Percentiles rank a stretch among this genome's conserved stretches.
Conservation (phyloP, 176 grass and related monocot species). For the Hsuehochloa calcarea region DNA sequence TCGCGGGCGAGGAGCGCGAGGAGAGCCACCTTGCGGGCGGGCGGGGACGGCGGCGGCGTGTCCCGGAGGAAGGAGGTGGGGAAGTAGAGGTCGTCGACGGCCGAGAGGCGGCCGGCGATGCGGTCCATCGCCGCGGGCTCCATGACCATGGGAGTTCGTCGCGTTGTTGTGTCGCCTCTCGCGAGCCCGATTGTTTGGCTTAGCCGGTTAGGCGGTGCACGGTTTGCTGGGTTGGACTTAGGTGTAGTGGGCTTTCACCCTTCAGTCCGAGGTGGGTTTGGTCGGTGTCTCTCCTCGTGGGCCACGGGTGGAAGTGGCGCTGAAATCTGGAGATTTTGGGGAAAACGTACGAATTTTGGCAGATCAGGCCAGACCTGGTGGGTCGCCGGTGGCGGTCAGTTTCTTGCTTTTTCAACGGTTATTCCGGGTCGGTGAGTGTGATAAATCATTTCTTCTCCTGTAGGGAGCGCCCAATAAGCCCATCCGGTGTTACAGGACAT, state of each 20-base stretch:
- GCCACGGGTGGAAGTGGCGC: not conserved
- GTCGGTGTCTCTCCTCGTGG: not conserved
- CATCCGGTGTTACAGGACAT: too few species aligned
- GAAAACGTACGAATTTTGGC: not conserved
- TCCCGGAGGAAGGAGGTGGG: conserved; percentile 59
- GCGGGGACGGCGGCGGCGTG: conserved; percentile 14
- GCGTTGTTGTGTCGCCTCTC: too few species aligned
- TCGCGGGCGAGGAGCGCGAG: conserved; percentile 75
- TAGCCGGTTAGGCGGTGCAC: not conserved
- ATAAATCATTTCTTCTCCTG: too few species aligned
- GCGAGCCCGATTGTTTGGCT: not conserved
- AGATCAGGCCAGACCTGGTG: not conserved
- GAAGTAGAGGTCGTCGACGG: conserved; percentile 79
- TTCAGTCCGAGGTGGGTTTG: not conserved
- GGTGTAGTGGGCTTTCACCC: not conserved
- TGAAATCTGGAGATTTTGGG: not conserved
- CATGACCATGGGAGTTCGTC: conserved; percentile 31
- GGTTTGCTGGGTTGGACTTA: not conserved
- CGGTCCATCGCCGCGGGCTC: conserved; percentile 64
- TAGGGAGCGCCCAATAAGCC: too few species aligned
- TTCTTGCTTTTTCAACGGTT: too few species aligned
- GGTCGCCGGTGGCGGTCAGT: too few species aligned
- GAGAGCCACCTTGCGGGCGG: conserved; percentile 42
- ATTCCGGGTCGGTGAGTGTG: too few species aligned
- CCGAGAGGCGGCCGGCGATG: conserved; percentile 72